These are phyloP conservation scores for Trametes hirsuta DNA, from an alignment of 1,284 basidiomycete species.

Conservation along the genomic window DNA sequence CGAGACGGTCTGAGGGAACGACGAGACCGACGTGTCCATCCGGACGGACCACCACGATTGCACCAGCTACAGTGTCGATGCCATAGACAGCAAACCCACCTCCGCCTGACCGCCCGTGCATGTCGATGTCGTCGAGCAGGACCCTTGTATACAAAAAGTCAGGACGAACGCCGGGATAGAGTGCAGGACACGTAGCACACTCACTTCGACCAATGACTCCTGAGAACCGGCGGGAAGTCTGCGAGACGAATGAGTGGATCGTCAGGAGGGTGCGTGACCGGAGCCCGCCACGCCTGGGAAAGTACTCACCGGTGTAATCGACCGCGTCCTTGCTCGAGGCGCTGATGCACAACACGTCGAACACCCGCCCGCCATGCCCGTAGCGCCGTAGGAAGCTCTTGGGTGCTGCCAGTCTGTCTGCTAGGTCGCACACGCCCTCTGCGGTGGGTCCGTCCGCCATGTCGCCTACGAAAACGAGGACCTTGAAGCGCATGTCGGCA, in stretches of 20 bases:
- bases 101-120: constrained; percentile 39
- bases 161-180: no score
- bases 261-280: neutral
- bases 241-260: neutral
- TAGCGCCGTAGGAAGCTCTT: neutral
- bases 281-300: neutral
- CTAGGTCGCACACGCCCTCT: constrained; percentile 39
- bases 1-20: constrained; percentile 48
- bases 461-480: constrained; percentile 71
- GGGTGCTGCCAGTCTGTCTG: neutral
- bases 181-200: constrained; percentile 19
- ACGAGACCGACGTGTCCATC: constrained; percentile 72
- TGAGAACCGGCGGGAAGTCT: constrained; percentile 51
- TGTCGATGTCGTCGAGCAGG: constrained; percentile 39
- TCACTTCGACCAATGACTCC: constrained; percentile 71
- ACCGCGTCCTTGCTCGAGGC: constrained; percentile 50
- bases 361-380: constrained; percentile 39
- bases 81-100: constrained; percentile 53
- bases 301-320: constrained; percentile 40
- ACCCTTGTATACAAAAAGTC: constrained; percentile 24
- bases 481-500: constrained; percentile 71
- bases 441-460: constrained; percentile 44
- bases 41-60: constrained; percentile 70
- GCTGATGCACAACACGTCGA: constrained; percentile 52
- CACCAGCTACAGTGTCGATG: constrained; percentile 53